Conservation (phyloP, 805 yeast genomes). For the Starmerella apis region DNA sequence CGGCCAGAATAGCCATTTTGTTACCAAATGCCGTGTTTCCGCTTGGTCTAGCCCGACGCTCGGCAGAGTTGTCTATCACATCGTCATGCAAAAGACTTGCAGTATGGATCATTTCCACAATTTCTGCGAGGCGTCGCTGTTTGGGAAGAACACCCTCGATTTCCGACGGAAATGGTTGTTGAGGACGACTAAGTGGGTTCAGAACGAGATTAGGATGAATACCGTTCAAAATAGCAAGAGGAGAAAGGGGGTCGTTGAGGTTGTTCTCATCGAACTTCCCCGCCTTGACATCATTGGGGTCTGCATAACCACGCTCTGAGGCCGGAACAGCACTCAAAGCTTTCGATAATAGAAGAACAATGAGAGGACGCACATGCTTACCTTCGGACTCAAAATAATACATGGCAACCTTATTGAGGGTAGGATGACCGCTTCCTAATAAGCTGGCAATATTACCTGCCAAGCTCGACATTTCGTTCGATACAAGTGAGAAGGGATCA, state of each 20-base stretch:
- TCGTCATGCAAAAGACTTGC: conserved; percentile 94
- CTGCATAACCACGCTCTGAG: conserved; percentile 53
- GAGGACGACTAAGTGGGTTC: conserved; percentile 72
- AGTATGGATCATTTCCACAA: conserved; percentile 96
- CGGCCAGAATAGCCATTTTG: conserved; percentile 95
- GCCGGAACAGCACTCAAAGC: conserved; percentile 66
- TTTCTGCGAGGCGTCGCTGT: conserved; percentile 90
- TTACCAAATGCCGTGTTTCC: conserved; percentile 92
- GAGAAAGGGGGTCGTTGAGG: conserved; percentile 47
- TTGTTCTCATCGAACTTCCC: conserved; percentile 23
- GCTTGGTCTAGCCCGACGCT: conserved; percentile 79
- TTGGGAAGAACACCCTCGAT: conserved; percentile 80
- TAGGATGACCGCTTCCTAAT: conserved; percentile 90
- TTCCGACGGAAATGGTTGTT: conserved; percentile 55
- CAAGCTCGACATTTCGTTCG: conserved; percentile 81
- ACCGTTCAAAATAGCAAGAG: conserved; percentile 75
- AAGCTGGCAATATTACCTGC: conserved; percentile 78
- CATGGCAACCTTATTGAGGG: conserved; percentile 79
- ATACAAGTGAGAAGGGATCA: conserved; percentile 85
- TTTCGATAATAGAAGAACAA: conserved; percentile 72
- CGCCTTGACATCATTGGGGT: conserved; percentile 28
- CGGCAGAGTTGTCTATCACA: conserved; percentile 79
- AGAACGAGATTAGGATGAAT: conserved; percentile 70
- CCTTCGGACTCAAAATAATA: conserved; percentile 96
- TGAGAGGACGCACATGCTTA: conserved; percentile 83